Base-by-base conservation (phyloP, 176 grass and related monocot species). In the Chrysopogon serrulatus region DNA sequence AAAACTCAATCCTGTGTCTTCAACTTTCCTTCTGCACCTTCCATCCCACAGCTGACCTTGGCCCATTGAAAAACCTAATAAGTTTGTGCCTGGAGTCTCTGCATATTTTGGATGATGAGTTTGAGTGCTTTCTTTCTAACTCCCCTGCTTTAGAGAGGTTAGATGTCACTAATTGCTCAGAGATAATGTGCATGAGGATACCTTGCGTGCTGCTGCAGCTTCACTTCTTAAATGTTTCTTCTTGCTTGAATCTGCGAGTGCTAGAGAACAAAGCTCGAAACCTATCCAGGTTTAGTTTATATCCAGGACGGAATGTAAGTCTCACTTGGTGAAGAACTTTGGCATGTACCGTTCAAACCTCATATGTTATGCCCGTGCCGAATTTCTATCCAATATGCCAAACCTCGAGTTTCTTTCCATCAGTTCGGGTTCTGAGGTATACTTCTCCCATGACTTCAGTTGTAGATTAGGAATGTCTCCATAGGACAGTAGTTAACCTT, bases 351-450 rank as follows among this genome's bases (percentile, higher is more conserved):
- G 7, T 53, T 2, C 19, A 41, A 57, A 35, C 19, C 4, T 63
- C 23, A 5, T 83, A 16, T 62, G 27, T 45, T 73, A 83, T 63
- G 81, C 57, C 18, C 41, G 80, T 15, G 21, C 10, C 0, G 31
- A 65, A 17, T 32, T 83, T 17, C 33, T 44, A 40, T 65, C 57
- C 33, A 35, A 23, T 62, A 10, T 27, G 23, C 81, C 81, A 37
- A 74, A 83, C 63, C 30, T 83, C 28, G 41, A 83, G 41, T 42
- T 14, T 49, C 81, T 83, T 36, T 6, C 3, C 30, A 65, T 83
- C 17, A 2, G 23, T 13, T 83, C 71, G 4, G 0, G 0, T 18
- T 10, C 0, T 21, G 81, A 83, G 81, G 81, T 83, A 74, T 65
- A 28, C 5, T 65, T 15, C 21, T 42, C 49, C 18, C 49, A 53